Evolutionary conservation across 176 grass and related monocot species (phyloP), one percentile per base, ranked within the genome.

Genomic region (Luzula sylvatica): DNA sequence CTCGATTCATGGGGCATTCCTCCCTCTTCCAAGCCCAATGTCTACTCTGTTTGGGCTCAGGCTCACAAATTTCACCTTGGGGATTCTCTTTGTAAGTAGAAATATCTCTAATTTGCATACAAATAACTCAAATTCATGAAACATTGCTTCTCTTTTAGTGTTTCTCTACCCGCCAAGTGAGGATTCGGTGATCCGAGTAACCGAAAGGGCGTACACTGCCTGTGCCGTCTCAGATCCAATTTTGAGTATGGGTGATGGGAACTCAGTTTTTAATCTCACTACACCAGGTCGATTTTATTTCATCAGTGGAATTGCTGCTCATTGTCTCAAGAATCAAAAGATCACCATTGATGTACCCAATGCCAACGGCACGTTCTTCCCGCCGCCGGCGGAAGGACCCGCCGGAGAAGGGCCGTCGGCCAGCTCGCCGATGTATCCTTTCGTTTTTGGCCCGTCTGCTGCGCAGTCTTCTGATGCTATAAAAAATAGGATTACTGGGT

Each of bases 181-280:
- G 61, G 74, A 86, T 65, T 70, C 29, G 53, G 75, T 69, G 58
- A 29, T 95, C 0, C 76, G 85, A 71, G 63, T 95, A 4, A 53
- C 83, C 20, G 66, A 78, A 55, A 39, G 38, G 48, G 89, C 73
- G 38, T 88, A 78, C 73, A 82, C 66, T 25, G 29, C 66, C 53
- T 95, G 83, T 56, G 62, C 67, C 26, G 35, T 75, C 2, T 35
- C 70, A 11, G 75, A 66, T 27, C 80, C 83, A 8, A 5, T 85
- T 4, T 49, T 77, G 26, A 71, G 41, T 18, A 67, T 95, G 12
- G 69, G 52, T 42, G 83, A 95, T 50, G 89, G 83, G 23, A 95
- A 95, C 77, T 88, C 83, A 49, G 2, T 78, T 29, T 95, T 88
- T 70, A 95, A 95, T 58, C 73, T 95, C 50, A 88, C 77, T 29